Evolutionary conservation across 2,329 filamentous ascomycete species (phyloP), one percentile per base, ranked within the genome.

Genomic region (Fusarium multiceps): DNA sequence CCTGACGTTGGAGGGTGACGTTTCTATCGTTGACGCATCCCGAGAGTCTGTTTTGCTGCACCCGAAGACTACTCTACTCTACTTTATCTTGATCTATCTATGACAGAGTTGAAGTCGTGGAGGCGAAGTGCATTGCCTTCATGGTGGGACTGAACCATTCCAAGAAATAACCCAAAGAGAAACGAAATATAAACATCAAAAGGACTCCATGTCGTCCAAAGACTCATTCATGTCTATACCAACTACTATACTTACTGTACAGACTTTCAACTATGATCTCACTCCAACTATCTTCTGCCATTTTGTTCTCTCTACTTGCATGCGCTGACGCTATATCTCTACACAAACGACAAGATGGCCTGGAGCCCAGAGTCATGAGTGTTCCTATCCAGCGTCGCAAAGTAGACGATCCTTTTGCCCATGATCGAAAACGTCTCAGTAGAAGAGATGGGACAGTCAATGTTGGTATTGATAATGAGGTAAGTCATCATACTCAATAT

Each of bases 381-480:
- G 72, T 88, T 60, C 72, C 82, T 42, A 82, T 84, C 7, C 78
- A 85, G 40, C 74, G 80, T 20, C 71, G 71, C 32, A 54, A 57
- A 18, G 69, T 84, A 42, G 53, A 72, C 43, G 78, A 86, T 59
- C 85, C 85, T 5, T 64, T 83, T 20, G 75, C 78, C 23, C 78
- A 82, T 40, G 84, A 87, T 71, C 79, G 79, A 57, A 74, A 84
- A 73, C 81, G 83, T 42, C 60, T 76, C 40, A 76, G 80, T 55
- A 85, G 57, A 40, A 74, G 86, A 67, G 80, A 82, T 55, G 80
- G 78, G 3, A 80, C 83, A 1, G 76, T 87, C 7, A 72, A 79
- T 48, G 82, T 81, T n/a, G 76, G 72, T 4, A 77, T 90, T 45
- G 85, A 88, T 71, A 90, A 90, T 68, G 78, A 87, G 79, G 87